Conservation (phyloP, 495 filamentous ascomycete species). For the Aspergillus cristatus region DNA sequence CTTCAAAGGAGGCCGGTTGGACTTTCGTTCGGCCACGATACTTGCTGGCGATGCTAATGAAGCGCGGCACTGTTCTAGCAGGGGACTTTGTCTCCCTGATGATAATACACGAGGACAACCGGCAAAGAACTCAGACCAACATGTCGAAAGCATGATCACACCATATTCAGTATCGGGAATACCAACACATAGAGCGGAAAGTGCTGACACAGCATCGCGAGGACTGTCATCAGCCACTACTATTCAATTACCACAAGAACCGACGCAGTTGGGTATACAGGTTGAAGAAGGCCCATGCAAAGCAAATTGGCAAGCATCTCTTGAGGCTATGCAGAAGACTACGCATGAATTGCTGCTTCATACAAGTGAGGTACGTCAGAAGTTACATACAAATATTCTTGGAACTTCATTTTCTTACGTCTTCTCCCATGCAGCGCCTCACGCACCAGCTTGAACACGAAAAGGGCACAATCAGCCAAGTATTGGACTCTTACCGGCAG, state of each 20-base stretch:
- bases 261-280: neutral
- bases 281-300: neutral
- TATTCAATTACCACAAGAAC: neutral
- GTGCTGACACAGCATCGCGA: neutral
- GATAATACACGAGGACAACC: too few relatives aligned
- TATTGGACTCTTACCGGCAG: conserved; percentile 23
- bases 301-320: conserved; percentile 17
- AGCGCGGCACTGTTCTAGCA: too few relatives aligned
- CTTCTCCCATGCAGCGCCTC: conserved; percentile 12
- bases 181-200: too few relatives aligned
- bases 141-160: too few relatives aligned
- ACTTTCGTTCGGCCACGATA: too few relatives aligned
- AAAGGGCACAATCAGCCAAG: conserved; percentile 16
- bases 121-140: too few relatives aligned
- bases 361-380: conserved; percentile 19
- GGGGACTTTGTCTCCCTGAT: too few relatives aligned
- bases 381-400: neutral
- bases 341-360: conserved; percentile 12
- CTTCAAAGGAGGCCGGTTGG: too few relatives aligned
- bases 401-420: neutral
- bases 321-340: conserved; percentile 16
- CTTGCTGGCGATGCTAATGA: too few relatives aligned
- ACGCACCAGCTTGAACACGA: conserved; percentile 23
- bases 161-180: too few relatives aligned
- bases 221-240: neutral